These are phyloP conservation scores for Jatropha curcas DNA, from an alignment of 345 rosid species.

Conservation along the genomic window DNA sequence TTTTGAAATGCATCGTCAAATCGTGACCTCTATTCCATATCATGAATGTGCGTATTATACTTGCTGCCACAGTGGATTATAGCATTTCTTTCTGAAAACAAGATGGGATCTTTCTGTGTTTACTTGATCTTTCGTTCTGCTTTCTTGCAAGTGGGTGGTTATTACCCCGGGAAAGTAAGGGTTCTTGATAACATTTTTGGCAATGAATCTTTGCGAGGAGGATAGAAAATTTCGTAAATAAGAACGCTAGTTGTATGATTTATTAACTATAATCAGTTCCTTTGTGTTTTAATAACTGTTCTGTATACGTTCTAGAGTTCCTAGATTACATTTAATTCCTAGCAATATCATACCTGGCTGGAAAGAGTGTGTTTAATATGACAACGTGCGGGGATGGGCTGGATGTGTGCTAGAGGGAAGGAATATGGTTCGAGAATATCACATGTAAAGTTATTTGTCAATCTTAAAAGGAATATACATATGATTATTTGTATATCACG, in stretches of 20 bases:
- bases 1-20: neutral
- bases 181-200: neutral
- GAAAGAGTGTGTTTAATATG: neutral
- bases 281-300: neutral
- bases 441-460: neutral
- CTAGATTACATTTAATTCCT: neutral
- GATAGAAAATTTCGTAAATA: neutral
- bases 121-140: no score
- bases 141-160: neutral
- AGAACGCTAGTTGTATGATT: neutral
- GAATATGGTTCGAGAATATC: neutral
- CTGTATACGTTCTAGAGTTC: no score
- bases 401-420: neutral
- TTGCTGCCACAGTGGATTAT: no score
- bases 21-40: no score
- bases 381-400: neutral
- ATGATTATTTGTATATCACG: neutral
- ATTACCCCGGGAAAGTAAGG: neutral
- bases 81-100: no score
- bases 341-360: neutral
- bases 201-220: neutral
- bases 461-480: neutral
- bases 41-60: no score
- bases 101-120: no score
- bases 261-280: no score